A percentile compares a stretch with the other conserved stretches of the same genome.
phyloP scores from a whole-genome alignment of 768 basidiomycete genomes.

The Termitomyces sp. region DNA sequence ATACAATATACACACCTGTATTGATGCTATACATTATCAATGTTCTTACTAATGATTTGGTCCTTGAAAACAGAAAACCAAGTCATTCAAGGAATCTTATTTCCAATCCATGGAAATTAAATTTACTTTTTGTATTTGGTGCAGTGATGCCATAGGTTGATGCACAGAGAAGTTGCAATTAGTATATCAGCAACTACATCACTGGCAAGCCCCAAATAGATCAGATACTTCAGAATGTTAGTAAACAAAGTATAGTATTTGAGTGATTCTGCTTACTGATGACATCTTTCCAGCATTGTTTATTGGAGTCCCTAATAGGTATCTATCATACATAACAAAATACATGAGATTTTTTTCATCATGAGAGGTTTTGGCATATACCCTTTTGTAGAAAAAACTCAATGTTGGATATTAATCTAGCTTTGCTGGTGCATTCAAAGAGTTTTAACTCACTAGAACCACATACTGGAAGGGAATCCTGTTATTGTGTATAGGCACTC shows the following conservation, averaged over 20 bases:
- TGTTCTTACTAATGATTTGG: not conserved
- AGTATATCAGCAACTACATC: not conserved
- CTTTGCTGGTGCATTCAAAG: not conserved
- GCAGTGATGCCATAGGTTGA: not conserved
- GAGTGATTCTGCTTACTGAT: not conserved
- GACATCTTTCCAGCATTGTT: too few species aligned
- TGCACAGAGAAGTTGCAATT: not conserved
- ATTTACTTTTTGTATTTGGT: not conserved
- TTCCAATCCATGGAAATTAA: not conserved
- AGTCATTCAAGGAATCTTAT: too few species aligned
- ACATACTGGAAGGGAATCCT: too few species aligned
- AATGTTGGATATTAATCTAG: not conserved
- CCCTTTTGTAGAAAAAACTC: not conserved
- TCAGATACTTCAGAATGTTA: not conserved
- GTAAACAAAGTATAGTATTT: not conserved
- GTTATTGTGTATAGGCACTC: too few species aligned
- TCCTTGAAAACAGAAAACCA: not conserved
- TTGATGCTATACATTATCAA: not conserved
- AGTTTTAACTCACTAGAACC: too few species aligned
- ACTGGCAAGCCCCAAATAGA: not conserved
- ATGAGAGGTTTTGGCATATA: too few species aligned
- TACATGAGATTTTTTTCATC: too few species aligned
- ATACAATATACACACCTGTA: not conserved
- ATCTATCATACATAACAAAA: too few species aligned
- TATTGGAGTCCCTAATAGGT: too few species aligned